Base-by-base conservation (phyloP, 2,329 filamentous ascomycete species). In the Sarocladiaceae sp. region DNA sequence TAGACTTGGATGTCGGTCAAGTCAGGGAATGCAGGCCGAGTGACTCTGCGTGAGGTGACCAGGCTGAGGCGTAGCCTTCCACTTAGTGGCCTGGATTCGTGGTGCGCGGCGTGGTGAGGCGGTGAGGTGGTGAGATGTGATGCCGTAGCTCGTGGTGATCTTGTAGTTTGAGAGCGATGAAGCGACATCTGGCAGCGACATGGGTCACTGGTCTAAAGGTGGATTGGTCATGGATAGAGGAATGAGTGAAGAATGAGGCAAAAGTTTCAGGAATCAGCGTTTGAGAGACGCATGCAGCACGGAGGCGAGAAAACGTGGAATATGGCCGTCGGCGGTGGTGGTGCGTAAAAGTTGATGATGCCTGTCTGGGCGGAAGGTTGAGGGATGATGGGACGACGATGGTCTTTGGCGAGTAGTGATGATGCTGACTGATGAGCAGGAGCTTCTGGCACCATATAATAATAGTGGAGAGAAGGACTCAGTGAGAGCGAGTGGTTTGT, bases 351-450 rank as follows among this genome's bases (percentile, higher is more conserved):
- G 33, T 10, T 17, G 33, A 8, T n/a, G 33, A 36, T 17, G 15
- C 6, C 33, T n/a, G n/a, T n/a, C n/a, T n/a, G n/a, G n/a, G n/a
- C 29, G 29, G 29, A 10, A 22, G 10, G 7, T 22, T 11, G 22
- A 42, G 22, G 37, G 13, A 23, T 42, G 12, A 22, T n/a, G 37
- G 12, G 23, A 37, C 35, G 37, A 23, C 37, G 37, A 42, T 20
- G 18, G 18, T 20, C 10, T 8, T 33, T 33, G 29, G 29, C 29
- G 15, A 15, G 8, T 33, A 15, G 15, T 42, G 37, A 42, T 42
- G 37, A 42, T 42, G 37, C 37, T 42, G 17, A 42, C 37, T 42
- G 37, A 42, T 42, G n/a, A n/a, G n/a, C n/a, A n/a, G n/a, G n/a
- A n/a, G n/a, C n/a, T n/a, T n/a, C n/a, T n/a, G 23, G 23, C 10